Percentiles rank a stretch among this genome's conserved stretches.
Conservation (phyloP, 345 rosid species). For the Eucalyptus curtisii region DNA sequence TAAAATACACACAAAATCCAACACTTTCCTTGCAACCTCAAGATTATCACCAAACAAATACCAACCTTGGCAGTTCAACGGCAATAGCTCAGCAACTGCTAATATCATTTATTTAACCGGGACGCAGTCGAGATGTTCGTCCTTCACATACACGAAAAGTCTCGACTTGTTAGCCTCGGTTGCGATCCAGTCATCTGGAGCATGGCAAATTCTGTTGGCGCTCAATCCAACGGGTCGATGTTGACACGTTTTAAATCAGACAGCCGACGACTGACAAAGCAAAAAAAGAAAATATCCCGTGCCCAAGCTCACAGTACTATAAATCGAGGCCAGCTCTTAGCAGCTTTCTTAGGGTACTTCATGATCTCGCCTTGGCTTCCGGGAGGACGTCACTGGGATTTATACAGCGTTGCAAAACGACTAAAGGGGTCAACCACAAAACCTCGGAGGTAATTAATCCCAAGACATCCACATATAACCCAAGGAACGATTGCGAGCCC, state of each 20-base stretch:
- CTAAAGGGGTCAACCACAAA: rapidly evolving
- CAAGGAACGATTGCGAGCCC: background rate
- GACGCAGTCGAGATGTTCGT: background rate
- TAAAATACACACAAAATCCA: background rate
- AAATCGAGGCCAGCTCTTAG: rapidly evolving
- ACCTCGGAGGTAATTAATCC: rapidly evolving
- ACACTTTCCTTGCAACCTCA: background rate
- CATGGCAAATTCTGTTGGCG: background rate
- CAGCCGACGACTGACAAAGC: background rate
- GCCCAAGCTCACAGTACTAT: background rate
- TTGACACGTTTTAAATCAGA: background rate
- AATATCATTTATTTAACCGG: too few species aligned
- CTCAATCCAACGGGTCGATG: background rate
- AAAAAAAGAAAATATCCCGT: background rate
- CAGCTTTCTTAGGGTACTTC: background rate
- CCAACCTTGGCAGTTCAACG: background rate
- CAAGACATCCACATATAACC: background rate
- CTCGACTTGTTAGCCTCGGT: background rate
- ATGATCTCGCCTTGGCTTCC: rapidly evolving
- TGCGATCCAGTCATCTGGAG: background rate
- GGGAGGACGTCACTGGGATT: rapidly evolving
- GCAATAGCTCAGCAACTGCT: background rate
- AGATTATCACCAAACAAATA: background rate
- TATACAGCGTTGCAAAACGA: rapidly evolving
- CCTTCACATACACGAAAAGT: background rate